Base-by-base conservation (phyloP, 1,139 yeast species). In the Zygosaccharomyces pseudobailii region DNA sequence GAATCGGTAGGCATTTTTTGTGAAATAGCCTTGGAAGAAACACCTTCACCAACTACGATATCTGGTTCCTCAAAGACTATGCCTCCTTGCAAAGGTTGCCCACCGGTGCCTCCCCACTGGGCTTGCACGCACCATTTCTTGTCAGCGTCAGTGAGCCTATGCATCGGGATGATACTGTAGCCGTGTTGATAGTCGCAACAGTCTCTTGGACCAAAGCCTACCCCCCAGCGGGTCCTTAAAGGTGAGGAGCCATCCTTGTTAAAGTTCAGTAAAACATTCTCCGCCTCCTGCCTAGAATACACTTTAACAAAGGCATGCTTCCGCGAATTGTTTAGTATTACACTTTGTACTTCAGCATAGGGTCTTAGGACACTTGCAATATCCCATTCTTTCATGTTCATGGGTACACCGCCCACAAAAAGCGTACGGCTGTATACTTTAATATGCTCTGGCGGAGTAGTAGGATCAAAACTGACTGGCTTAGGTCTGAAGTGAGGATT, bases 41-140 rank as follows among this genome's bases (percentile, higher is more conserved):
- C 86, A 52, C 97, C 97, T 42, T 89, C 82, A 43, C 97, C 97
- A 46, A 92, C 87, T 66, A 89, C 96, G 59, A 92, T 92, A 70
- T 92, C 98, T 2, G 98, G 98, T 68, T 92, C 98, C 67, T 92
- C 98, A 62, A 92, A 80, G 24, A 84, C 88, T 66, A 88, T 72
- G 45, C 96, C 96, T 49, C 87, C 76, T 54, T 73, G 80, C 53
- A 92, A 70, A n/a, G 92, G 90, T 61, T 76, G 79, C 20, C 96
- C 97, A 43, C 94, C 95, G 43, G 97, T 87, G 57, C 98, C 98
- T 57, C 98, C 98, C 89, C 95, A 89, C 69, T 88, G 92, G 6
- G 97, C 97, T 53, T 76, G 74, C 24, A 82, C 86, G 24, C 88
- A 81, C 98, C 98, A 92, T 51, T 83, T 74, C 61, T 76, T 81